Evolutionary conservation across 208 protist genomes (phyloP), one percentile per base, ranked within the genome.

Genomic region (Crithidia thermophila): DNA sequence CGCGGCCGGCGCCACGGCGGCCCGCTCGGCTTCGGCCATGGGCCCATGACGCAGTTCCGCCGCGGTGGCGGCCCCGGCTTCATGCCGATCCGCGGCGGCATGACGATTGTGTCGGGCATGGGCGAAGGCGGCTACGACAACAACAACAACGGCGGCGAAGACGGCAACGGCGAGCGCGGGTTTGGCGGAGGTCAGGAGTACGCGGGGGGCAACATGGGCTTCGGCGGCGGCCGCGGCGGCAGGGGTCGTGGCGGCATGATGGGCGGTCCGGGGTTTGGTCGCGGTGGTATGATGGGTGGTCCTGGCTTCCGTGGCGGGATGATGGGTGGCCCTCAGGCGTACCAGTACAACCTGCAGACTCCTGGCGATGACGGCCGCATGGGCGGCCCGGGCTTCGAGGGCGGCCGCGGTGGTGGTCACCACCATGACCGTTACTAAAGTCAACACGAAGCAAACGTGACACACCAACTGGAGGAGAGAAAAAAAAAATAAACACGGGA

Each of bases 1-100:
- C 59, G 47, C n/a, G 62, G 49, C 28, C 49, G 40, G 55, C 70
- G 62, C 49, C 42, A 13, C 20, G 43, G 43, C 14, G 31, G 31
- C 9, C 67, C 47, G 21, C 45, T 50, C 20, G 52, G 61, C 34
- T 66, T 64, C 43, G 45, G 42, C 21, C 43, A 52, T 13, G 58
- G 58, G 11, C 58, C 43, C 31, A 53, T 64, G 58, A 64, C 43
- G 20, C 25, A 43, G 58, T 33, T 52, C 58, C 58, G 42, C 9
- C 58, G 58, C 20, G 43, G 58, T 43, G 58, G 58, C 4, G 0
- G 18, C 10, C 0, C 34, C n/a, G n/a, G n/a, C n/a, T n/a, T 11
- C 7, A 10, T 34, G 14, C 53, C 53, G 4, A 5, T 16, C 13
- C 39, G 37, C 20, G 53, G 39, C 10, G 53, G 23, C 25, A 47